Percentiles rank a stretch among this genome's conserved stretches.
phyloP scores from a whole-genome alignment of 1,284 basidiomycete genomes.

The Termitomyces sp. region DNA sequence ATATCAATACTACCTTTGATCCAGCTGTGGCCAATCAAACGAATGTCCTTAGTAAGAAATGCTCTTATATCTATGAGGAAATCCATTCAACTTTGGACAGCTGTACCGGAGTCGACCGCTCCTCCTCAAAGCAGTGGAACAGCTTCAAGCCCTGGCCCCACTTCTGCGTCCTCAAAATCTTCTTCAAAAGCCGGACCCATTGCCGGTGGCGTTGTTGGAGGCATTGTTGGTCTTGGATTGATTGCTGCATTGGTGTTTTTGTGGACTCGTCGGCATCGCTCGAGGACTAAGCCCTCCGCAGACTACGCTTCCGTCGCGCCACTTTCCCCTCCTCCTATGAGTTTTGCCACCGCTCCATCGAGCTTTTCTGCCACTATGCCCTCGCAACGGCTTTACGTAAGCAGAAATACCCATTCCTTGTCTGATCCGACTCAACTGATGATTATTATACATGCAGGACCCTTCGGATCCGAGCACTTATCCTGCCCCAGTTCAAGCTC shows the following conservation, averaged over 20 bases:
- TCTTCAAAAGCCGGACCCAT: conserved; percentile 36
- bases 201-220: conserved; percentile 42
- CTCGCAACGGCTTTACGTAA: conserved; percentile 35
- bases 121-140: conserved; percentile 17
- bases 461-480: conserved; percentile 42
- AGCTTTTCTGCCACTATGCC: conserved; percentile 19
- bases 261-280: conserved; percentile 30
- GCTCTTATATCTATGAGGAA: background rate
- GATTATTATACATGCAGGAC: conserved; percentile 25
- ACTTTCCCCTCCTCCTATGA: conserved; percentile 19
- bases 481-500: conserved; percentile 24
- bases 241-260: conserved; percentile 31
- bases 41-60: conserved; percentile 10
- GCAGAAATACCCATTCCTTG: conserved; percentile 15
- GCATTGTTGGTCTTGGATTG: conserved; percentile 31
- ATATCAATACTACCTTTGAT: conserved; percentile 26
- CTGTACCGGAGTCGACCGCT: conserved; percentile 26
- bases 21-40: conserved; percentile 19
- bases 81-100: conserved; percentile 10
- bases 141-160: background rate
- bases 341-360: conserved; percentile 14
- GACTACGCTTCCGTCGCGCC: conserved; percentile 9
- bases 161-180: conserved; percentile 2
- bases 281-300: conserved; percentile 17
- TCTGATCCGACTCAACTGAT: conserved; percentile 5